Base-by-base conservation (phyloP, 495 filamentous ascomycete genomes). In the Hypoxylon subgilvum region DNA sequence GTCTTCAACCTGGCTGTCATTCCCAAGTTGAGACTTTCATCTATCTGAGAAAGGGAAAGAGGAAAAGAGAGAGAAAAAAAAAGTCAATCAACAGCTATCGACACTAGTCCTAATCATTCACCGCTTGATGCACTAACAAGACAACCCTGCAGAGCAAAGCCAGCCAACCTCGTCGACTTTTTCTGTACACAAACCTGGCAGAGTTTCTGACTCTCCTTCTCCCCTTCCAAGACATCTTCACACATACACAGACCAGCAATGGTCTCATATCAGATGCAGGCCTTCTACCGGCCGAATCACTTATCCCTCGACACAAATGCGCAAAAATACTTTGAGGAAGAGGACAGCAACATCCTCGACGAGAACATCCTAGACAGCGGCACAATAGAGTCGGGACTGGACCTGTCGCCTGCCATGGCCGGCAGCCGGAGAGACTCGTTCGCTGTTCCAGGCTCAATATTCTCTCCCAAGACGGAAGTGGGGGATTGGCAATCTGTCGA, bases 331-430 rank as follows among this genome's bases (percentile, higher is more conserved):
- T 82, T 87, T 57, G 88, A 92, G 58, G 89, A 92, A 54, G 89
- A 93, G 74, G 88, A 91, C 67, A 82, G 84, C 72, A 88, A 83
- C 70, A 87, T 92, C 72, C 77, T 95, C 60, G 90, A 95, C 74
- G 88, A 93, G 36, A 87, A 88, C 76, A 92, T 92, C 69, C 82
- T 93, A 57, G 90, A 92, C 71, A 79, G 77, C 60, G 81, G 75
- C 68, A 74, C 66, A 61, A 82, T 79, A 68, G 84, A 87, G 67
- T 84, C 83, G 12, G 83, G 85, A 27, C 76, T 90, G 62, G 86
- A 89, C 61, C 83, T 90, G 74, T 86, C 81, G 44, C 81, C 88
- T 35, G 80, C 84, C 58, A 81, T 86, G 75, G 79, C 77, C 52
- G 82, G 81, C 58, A 82, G 83, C 76, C 82, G 87, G 68, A 81